Evolutionary conservation across 208 protist species (phyloP).

Genomic region (Sergeia podlipaevii): DNA sequence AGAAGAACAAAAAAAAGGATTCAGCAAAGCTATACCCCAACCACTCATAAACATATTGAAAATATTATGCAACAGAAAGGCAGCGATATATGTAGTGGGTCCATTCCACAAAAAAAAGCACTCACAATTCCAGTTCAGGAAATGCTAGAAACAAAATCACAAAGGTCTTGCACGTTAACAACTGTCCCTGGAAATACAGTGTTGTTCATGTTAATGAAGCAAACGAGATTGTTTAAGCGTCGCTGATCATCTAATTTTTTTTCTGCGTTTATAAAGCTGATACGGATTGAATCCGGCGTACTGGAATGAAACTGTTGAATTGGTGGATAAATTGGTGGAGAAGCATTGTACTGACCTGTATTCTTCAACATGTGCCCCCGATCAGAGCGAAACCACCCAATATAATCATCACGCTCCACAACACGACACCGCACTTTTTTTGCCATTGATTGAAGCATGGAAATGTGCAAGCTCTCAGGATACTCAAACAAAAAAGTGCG

Average conservation of each 20-base stretch:
- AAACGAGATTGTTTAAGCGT: conserved; percentile 25
- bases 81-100: too few species aligned
- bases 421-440: conserved; percentile 22
- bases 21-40: too few species aligned
- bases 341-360: conserved; percentile 8
- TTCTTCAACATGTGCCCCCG: conserved; percentile 28
- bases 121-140: neutral
- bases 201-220: conserved; percentile 38
- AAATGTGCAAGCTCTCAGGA: neutral
- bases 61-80: too few species aligned
- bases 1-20: too few species aligned
- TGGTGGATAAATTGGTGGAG: conserved; percentile 11
- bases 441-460: neutral
- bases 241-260: neutral
- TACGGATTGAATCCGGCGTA: neutral
- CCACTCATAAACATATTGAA: too few species aligned
- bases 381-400: conserved; percentile 32
- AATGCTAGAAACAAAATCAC: neutral
- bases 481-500: conserved; percentile 15
- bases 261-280: neutral
- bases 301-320: conserved; percentile 10
- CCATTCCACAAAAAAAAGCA: conserved; percentile 1
- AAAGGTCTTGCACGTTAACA: neutral
- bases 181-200: conserved; percentile 17
- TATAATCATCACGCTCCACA: conserved; percentile 13